phyloP scores from a whole-genome alignment of 176 grass and related monocot genomes.

The Leersia perrieri region DNA sequence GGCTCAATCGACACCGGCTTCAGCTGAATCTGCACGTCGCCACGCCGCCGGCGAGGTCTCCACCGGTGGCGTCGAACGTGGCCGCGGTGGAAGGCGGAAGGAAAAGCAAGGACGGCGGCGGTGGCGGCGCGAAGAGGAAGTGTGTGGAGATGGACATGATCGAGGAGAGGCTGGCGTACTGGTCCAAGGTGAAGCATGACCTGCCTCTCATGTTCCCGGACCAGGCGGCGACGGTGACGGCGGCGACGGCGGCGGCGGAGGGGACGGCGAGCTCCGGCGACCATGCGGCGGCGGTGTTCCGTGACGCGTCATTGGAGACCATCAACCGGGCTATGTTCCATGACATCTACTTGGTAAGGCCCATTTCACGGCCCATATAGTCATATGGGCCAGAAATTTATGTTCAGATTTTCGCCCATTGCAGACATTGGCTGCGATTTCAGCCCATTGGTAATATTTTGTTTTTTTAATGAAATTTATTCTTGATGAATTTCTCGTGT shows the following conservation, averaged over 20 bases:
- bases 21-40: background rate
- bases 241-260: background rate
- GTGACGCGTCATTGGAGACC: background rate
- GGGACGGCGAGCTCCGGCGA: background rate
- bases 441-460: no score
- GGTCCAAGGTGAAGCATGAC: slow-evolving; percentile 5
- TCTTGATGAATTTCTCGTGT: no score
- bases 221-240: background rate
- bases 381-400: no score
- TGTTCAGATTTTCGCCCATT: no score
- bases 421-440: no score
- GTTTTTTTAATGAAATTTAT: no score
- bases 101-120: no score
- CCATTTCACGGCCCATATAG: no score
- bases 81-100: background rate
- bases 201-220: slow-evolving; percentile 1
- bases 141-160: background rate
- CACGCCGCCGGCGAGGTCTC: background rate
- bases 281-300: background rate
- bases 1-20: background rate
- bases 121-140: background rate
- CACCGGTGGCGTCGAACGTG: background rate
- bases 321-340: slow-evolving; percentile 18
- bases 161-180: background rate
- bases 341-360: background rate